These are phyloP conservation scores for Diaporthe sp. DNA, from an alignment of 2,329 filamentous ascomycete species.

Conservation along the genomic window DNA sequence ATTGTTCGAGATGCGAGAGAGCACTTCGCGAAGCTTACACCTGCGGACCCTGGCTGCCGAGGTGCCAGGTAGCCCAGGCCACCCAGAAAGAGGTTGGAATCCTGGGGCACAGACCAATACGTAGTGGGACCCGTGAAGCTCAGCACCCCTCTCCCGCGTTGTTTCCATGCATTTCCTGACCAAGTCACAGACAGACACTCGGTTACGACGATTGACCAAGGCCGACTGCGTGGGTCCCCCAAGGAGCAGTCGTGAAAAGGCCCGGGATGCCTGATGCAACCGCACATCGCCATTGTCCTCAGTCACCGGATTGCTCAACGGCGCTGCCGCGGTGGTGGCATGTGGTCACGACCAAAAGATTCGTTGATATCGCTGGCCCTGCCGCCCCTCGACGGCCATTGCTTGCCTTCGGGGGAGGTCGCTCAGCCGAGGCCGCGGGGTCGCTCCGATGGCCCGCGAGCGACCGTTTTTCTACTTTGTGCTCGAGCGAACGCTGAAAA, in stretches of 20 bases:
- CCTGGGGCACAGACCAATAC: background rate
- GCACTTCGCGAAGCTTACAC: background rate
- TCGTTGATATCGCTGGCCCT: constrained; percentile 19
- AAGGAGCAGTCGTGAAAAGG: constrained; percentile 6
- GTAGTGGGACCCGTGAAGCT: background rate
- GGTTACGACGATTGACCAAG: constrained; percentile 20
- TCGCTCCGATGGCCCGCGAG: background rate
- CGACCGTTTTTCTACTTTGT: constrained; percentile 33
- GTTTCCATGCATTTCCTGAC: background rate
- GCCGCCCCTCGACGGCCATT: background rate
- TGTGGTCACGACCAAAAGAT: constrained; percentile 3
- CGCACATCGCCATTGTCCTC: constrained; percentile 9
- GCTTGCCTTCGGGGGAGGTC: constrained; percentile 10
- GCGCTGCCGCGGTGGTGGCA: background rate
- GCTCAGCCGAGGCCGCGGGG: background rate
- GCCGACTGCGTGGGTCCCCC: constrained; percentile 25
- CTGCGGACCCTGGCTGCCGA: constrained; percentile 5
- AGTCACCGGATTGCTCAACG: constrained; percentile 12
- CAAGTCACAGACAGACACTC: background rate
- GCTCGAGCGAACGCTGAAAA: background rate
- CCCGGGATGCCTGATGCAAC: constrained; percentile 33
- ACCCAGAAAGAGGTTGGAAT: background rate
- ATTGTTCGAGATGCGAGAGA: constrained; percentile 25
- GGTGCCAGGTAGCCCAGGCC: background rate
- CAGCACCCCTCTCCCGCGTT: background rate